Evolutionary conservation across 345 rosid species (phyloP).

Genomic region (Gossypium sturtianum): DNA sequence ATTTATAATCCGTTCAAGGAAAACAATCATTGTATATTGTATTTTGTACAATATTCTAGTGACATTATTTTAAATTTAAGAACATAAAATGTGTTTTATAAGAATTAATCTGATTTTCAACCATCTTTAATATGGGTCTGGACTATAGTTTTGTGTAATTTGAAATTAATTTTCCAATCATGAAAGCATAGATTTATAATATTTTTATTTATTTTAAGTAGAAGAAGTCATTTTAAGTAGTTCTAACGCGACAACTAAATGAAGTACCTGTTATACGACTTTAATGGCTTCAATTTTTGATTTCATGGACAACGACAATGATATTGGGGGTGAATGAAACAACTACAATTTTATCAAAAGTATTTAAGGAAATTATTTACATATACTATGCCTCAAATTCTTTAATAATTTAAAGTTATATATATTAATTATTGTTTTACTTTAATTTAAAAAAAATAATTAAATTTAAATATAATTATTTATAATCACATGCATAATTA

Average conservation of each 20-base stretch:
- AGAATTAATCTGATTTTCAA: neutral
- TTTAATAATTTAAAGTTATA: neutral
- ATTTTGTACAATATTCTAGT: too few relatives aligned
- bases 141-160: neutral
- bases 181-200: neutral
- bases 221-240: neutral
- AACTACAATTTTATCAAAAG: neutral
- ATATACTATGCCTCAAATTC: neutral
- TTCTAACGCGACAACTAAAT: neutral
- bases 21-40: too few relatives aligned
- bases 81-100: too few relatives aligned
- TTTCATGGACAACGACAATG: neutral
- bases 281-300: neutral
- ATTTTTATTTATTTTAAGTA: neutral
- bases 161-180: neutral
- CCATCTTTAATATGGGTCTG: neutral
- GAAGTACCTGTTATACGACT: neutral
- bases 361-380: neutral
- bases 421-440: neutral
- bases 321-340: neutral
- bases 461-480: too few relatives aligned
- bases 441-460: neutral
- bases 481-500: too few relatives aligned
- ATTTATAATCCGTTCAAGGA: too few relatives aligned
- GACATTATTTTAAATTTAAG: too few relatives aligned